Evolutionary conservation across 805 yeast genomes (phyloP).

Genomic region (Cyberlindnera meyerae): DNA sequence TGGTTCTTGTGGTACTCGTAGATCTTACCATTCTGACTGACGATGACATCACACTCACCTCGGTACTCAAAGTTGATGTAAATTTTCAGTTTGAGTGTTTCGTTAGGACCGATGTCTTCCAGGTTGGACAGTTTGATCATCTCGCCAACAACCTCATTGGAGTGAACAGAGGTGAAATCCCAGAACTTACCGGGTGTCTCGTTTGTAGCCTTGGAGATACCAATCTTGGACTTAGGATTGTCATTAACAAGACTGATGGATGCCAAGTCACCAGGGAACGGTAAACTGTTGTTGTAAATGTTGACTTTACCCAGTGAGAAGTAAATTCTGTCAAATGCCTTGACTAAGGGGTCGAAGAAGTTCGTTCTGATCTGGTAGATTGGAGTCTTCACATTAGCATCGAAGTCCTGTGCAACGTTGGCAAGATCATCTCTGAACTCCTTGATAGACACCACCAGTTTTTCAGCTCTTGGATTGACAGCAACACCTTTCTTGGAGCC

Average conservation of each 20-base stretch:
- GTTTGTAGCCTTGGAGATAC: slow-evolving; percentile 66
- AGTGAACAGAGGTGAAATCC: slow-evolving; percentile 69
- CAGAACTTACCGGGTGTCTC: slow-evolving; percentile 48
- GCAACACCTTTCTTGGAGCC: slow-evolving; percentile 77
- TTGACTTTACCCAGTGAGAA: slow-evolving; percentile 49
- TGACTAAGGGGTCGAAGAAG: slow-evolving; percentile 58
- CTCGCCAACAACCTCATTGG: slow-evolving; percentile 72
- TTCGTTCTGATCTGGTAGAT: slow-evolving; percentile 62
- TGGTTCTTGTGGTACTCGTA: slow-evolving; percentile 44
- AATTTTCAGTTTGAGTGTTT: slow-evolving; percentile 48
- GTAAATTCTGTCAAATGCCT: slow-evolving; percentile 56
- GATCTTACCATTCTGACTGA: slow-evolving; percentile 43
- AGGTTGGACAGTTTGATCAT: slow-evolving; percentile 60
- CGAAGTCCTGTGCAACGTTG: slow-evolving; percentile 29
- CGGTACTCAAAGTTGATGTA: slow-evolving; percentile 58
- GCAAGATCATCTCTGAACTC: slow-evolving; percentile 53
- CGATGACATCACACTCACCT: slow-evolving; percentile 53
- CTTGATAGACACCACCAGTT: slow-evolving; percentile 62
- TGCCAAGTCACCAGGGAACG: slow-evolving; percentile 26
- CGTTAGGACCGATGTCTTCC: slow-evolving; percentile 43
- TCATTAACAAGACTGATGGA: slow-evolving; percentile 49
- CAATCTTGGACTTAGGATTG: slow-evolving; percentile 45
- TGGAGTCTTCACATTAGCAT: slow-evolving; percentile 40
- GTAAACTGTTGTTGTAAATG: slow-evolving; percentile 25
- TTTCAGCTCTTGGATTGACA: slow-evolving; percentile 75